Conservation (phyloP, 2,329 filamentous ascomycete genomes). For the Phaeosphaeriaceae sp. region DNA sequence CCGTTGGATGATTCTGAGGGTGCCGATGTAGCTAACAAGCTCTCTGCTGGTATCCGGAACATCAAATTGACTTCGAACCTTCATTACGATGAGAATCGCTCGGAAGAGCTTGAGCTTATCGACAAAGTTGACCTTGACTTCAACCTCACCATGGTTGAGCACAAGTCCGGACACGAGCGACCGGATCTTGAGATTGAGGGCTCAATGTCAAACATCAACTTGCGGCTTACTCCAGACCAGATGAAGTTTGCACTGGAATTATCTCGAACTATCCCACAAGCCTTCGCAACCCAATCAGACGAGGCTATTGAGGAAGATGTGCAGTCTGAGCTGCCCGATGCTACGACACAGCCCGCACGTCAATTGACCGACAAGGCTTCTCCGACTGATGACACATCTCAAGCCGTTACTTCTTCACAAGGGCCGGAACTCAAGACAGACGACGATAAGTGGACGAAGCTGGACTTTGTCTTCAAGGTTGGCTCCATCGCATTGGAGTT, state of each 20-base stretch:
- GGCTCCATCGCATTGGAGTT: slow-evolving; percentile 88
- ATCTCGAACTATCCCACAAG: slow-evolving; percentile 83
- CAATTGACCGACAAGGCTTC: slow-evolving; percentile 51
- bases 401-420: slow-evolving; percentile 57
- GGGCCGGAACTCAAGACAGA: slow-evolving; percentile 73
- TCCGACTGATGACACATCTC: slow-evolving; percentile 47
- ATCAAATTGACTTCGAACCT: slow-evolving; percentile 90
- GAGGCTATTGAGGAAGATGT: slow-evolving; percentile 74
- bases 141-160: slow-evolving; percentile 89
- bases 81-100: slow-evolving; percentile 73
- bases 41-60: slow-evolving; percentile 90
- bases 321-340: slow-evolving; percentile 72
- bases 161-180: slow-evolving; percentile 75
- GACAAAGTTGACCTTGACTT: slow-evolving; percentile 96
- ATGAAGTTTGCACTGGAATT: slow-evolving; percentile 88
- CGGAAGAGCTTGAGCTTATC: slow-evolving; percentile 93
- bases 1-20: slow-evolving; percentile 79
- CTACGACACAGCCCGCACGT: slow-evolving; percentile 59
- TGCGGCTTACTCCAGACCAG: slow-evolving; percentile 88
- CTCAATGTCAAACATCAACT: slow-evolving; percentile 89
- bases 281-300: slow-evolving; percentile 78
- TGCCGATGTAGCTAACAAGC: slow-evolving; percentile 82
- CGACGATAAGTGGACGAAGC: slow-evolving; percentile 83
- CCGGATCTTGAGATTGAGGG: slow-evolving; percentile 93
- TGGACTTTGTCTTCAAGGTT: slow-evolving; percentile 90